A percentile compares a stretch with the other conserved stretches of the same genome.
These are phyloP conservation scores for Ophiorrhiza pumila DNA, from an alignment of 257 asterid species.

Conservation along the genomic window DNA sequence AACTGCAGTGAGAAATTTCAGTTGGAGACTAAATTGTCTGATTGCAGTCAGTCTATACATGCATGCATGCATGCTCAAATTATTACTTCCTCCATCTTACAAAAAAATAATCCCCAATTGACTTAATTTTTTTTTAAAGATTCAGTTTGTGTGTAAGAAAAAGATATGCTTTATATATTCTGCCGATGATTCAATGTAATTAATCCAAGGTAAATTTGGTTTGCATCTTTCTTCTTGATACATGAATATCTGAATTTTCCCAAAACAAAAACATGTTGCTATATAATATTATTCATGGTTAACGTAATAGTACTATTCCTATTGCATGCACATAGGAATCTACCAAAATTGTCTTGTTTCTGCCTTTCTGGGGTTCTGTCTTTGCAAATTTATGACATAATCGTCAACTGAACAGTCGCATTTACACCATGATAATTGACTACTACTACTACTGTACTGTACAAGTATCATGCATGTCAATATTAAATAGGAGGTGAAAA, in stretches of 20 bases:
- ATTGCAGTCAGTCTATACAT: not conserved
- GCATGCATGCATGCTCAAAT: not conserved
- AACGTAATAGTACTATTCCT: not conserved
- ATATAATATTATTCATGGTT: no score
- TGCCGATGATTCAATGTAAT: not conserved
- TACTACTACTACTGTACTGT: not conserved
- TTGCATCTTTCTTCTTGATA: not conserved
- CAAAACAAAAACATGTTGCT: not conserved
- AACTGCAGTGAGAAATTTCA: not conserved
- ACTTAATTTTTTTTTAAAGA: no score
- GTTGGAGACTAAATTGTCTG: not conserved
- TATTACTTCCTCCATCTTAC: no score
- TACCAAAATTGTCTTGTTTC: not conserved
- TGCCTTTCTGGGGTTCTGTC: not conserved
- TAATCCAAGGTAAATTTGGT: not conserved
- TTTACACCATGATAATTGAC: constrained; percentile 7
- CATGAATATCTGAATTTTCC: not conserved
- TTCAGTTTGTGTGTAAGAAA: no score
- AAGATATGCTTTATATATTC: not conserved
- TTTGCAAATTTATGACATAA: constrained; percentile 10
- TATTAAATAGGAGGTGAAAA: no score
- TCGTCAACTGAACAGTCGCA: constrained; percentile 11
- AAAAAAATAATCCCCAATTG: no score
- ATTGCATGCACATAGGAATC: not conserved
- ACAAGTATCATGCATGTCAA: not conserved